Evolutionary conservation across 352 stramenopile genomes (phyloP), one percentile per base, ranked within the genome.

Genomic region (Pythium phragmiticola): DNA sequence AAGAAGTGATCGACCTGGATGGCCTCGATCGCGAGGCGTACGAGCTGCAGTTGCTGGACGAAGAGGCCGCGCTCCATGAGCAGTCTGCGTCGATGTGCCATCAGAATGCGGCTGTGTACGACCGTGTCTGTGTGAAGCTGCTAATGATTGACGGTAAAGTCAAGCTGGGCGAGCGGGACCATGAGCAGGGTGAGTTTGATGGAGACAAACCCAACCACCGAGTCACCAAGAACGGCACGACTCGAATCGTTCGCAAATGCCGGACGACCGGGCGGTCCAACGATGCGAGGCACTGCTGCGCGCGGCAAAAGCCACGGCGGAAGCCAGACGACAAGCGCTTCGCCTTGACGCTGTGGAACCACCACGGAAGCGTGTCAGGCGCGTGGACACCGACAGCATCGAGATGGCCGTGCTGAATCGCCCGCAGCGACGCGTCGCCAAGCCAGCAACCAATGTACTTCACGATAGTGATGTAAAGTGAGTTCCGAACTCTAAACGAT

Each of bases 141-240:
- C 13, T 39, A 2, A 49, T 60, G 3, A 36, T 66, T 16, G 51
- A 66, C 14, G 60, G 60, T 8, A 58, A 45, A 37, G 60, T 66
- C 6, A 43, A 46, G 42, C 36, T 53, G 5, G 60, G 60, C 19
- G 60, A 66, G 33, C 49, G 60, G 3, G 60, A 66, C 42, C 39
- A 59, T 39, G 60, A 66, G 9, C 50, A 60, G 23, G 41, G 42
- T 26, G 60, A 66, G 13, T 59, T 45, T 17, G 59, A 65, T n/a
- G 28, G 30, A 7, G 60, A 66, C 33, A 66, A 66, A 33, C 60
- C 60, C 4, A 60, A 52, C 54, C 60, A 47, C 19, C n/a, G 39
- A 37, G 49, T 41, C 1, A 42, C 28, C 4, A 57, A 56, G 37
- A 51, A 37, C 36, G 30, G 57, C 17, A 36, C 16, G 8, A 46